Evolutionary conservation across 2,329 filamentous ascomycete species (phyloP).

Genomic region (Pseudocercospora pini-densiflorae): DNA sequence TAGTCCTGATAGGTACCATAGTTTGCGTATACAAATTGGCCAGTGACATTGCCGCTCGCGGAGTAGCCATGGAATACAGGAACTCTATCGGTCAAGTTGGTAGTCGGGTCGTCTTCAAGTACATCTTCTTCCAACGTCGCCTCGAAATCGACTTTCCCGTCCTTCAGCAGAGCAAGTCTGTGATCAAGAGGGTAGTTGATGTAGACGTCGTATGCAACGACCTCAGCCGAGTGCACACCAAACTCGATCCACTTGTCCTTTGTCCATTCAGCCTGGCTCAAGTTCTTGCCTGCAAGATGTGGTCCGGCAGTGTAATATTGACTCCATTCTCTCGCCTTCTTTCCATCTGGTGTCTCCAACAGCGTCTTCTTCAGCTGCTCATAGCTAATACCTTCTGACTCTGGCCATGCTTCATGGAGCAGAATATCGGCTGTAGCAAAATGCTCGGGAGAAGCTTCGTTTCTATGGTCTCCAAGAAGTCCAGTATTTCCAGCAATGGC

Average conservation of each 20-base stretch:
- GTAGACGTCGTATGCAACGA: constrained; percentile 57
- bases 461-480: constrained; percentile 41
- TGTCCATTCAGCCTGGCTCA: constrained; percentile 58
- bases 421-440: constrained; percentile 33
- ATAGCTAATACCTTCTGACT: constrained; percentile 55
- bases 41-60: constrained; percentile 88
- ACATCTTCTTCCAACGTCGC: constrained; percentile 84
- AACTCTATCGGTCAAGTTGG: constrained; percentile 70
- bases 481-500: constrained; percentile 25
- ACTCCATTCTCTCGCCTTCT: constrained; percentile 56
- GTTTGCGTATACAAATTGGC: constrained; percentile 84
- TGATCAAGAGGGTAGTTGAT: constrained; percentile 57
- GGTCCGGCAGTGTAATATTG: constrained; percentile 56
- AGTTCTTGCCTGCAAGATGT: constrained; percentile 57
- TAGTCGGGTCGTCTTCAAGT: constrained; percentile 81
- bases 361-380: constrained; percentile 61
- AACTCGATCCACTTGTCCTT: constrained; percentile 55
- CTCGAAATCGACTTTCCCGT: constrained; percentile 41
- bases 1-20: constrained; percentile 88
- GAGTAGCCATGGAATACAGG: constrained; percentile 97
- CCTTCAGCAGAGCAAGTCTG: constrained; percentile 50
- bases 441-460: constrained; percentile 23
- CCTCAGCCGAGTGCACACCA: constrained; percentile 49
- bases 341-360: constrained; percentile 57
- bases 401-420: constrained; percentile 46